Conservation (phyloP, 1,284 basidiomycete species). For the Golubevia sp. region DNA sequence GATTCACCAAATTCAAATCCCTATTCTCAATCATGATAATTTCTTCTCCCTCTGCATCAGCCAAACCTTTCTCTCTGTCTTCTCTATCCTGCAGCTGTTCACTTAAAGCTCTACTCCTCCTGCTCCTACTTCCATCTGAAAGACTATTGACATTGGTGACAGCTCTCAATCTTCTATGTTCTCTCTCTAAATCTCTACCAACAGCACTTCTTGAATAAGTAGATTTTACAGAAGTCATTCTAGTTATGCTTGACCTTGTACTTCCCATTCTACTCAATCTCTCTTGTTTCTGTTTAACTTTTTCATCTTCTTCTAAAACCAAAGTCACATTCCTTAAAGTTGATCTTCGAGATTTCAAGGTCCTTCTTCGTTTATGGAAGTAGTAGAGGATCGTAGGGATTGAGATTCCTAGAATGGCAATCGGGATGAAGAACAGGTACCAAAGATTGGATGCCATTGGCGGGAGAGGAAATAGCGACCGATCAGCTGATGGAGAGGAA, state of each 20-base stretch:
- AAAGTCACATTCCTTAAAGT: no score
- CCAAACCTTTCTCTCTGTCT: constrained; percentile 1
- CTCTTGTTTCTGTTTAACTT: not conserved
- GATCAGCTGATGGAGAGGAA: no score
- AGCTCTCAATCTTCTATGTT: not conserved
- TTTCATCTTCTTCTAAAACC: not conserved
- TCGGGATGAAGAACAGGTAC: no score
- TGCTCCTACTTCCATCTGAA: not conserved
- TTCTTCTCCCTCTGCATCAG: not conserved
- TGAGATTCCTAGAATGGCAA: no score
- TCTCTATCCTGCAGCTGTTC: not conserved
- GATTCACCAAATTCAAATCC: not conserved
- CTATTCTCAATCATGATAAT: not conserved
- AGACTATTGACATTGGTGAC: not conserved
- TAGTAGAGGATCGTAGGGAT: no score
- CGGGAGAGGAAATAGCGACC: no score
- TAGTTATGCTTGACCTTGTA: not conserved
- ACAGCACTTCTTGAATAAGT: not conserved
- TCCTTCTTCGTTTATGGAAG: no score
- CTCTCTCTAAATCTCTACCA: not conserved
- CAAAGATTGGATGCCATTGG: no score
- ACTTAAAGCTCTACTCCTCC: not conserved
- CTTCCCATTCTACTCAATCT: not conserved
- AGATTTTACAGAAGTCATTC: not conserved
- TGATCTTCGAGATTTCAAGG: no score